Evolutionary conservation across 2,329 filamentous ascomycete genomes (phyloP).

Genomic region (Geosmithia putterillii): DNA sequence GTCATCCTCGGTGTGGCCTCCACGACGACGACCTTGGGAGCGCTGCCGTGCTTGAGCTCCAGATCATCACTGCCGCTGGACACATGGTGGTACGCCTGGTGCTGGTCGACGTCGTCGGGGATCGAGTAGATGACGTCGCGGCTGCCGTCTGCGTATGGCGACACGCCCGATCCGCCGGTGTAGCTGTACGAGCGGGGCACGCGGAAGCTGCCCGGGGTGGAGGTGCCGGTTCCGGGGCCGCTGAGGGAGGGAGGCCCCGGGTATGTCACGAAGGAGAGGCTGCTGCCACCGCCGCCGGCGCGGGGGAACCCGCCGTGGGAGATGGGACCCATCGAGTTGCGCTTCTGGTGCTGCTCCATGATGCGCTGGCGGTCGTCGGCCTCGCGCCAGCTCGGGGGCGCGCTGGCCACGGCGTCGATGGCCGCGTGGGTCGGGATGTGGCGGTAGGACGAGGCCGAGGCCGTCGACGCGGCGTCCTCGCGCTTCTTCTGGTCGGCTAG

Average conservation of each 20-base stretch:
- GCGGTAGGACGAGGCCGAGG: constrained; percentile 34
- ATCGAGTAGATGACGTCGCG: constrained; percentile 18
- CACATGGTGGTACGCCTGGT: constrained; percentile 4
- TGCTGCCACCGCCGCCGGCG: constrained; percentile 34
- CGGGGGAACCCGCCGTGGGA: constrained; percentile 27
- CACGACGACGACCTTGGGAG: too few species aligned
- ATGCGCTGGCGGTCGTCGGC: constrained; percentile 31
- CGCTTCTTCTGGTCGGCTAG: constrained; percentile 31
- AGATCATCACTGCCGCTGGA: constrained; percentile 16
- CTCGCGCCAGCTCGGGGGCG: constrained; percentile 36
- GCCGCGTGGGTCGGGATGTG: constrained; percentile 52
- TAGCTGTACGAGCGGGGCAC: constrained; percentile 28
- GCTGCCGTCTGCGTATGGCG: constrained; percentile 15
- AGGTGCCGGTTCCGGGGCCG: not conserved
- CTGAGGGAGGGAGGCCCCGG: constrained; percentile 6
- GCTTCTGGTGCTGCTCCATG: constrained; percentile 34
- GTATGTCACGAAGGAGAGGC: constrained; percentile 33
- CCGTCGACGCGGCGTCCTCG: constrained; percentile 12
- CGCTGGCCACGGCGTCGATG: constrained; percentile 41
- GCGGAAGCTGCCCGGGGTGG: not conserved
- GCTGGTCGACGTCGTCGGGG: constrained; percentile 10
- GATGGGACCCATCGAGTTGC: constrained; percentile 33
- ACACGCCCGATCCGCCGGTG: constrained; percentile 24
- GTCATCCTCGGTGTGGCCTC: too few species aligned
- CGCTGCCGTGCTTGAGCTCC: constrained; percentile 17